A percentile compares a stretch with the other conserved stretches of the same genome.
Conservation (phyloP, 148 eudicot species). For the Nyssa sinensis region DNA sequence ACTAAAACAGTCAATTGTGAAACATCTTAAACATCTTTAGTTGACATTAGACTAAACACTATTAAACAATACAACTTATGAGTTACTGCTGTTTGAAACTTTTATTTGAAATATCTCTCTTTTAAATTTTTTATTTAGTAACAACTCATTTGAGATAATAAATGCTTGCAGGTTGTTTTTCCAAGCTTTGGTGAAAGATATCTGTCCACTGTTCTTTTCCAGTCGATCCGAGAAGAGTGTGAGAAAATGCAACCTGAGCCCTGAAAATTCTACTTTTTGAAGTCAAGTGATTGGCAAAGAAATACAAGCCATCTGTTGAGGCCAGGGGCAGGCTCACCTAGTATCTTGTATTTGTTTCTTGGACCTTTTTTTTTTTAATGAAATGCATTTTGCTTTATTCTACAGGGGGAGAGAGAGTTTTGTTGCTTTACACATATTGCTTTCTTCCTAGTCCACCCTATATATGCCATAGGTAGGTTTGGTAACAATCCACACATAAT, state of each 20-base stretch:
- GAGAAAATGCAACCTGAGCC: slow-evolving; percentile 39
- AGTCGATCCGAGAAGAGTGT: slow-evolving; percentile 41
- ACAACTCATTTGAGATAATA: neutral
- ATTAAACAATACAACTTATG: neutral
- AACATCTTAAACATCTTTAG: neutral
- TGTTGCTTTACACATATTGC: too few relatives aligned
- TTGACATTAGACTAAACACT: neutral
- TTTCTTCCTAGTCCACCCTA: too few relatives aligned
- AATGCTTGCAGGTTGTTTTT: slow-evolving; percentile 28
- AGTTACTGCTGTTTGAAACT: neutral
- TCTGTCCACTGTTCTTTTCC: slow-evolving; percentile 32
- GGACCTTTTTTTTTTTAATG: too few relatives aligned
- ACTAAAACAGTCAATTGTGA: neutral
- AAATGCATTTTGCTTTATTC: too few relatives aligned
- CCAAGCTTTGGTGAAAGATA: slow-evolving; percentile 41
- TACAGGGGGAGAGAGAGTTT: too few relatives aligned
- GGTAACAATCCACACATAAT: too few relatives aligned
- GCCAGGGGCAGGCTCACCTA: too few relatives aligned
- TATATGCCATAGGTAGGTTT: too few relatives aligned
- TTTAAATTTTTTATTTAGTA: neutral
- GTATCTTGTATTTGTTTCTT: too few relatives aligned
- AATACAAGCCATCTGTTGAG: too few relatives aligned
- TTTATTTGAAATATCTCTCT: neutral
- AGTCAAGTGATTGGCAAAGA: neutral
- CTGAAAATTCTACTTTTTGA: slow-evolving; percentile 1